A percentile compares a stretch with the other conserved stretches of the same genome.
phyloP scores from a whole-genome alignment of 2,329 filamentous ascomycete genomes.

The Lecanicillium sp. region DNA sequence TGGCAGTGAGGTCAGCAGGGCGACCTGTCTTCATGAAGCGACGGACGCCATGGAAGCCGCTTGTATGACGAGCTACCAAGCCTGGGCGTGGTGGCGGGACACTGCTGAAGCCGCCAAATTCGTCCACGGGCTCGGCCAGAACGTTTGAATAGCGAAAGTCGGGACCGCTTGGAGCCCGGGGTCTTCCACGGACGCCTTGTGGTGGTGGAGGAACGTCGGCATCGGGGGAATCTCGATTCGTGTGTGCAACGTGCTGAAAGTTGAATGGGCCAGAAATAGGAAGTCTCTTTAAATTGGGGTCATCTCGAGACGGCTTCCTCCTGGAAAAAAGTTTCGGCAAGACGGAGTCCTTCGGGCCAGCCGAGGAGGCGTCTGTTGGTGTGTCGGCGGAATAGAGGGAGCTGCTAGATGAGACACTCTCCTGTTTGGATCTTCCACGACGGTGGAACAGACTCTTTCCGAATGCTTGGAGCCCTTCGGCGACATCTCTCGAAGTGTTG shows the following conservation, averaged over 20 bases:
- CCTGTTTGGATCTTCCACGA: slow-evolving; percentile 40
- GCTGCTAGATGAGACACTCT: slow-evolving; percentile 40
- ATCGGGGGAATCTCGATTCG: slow-evolving; percentile 39
- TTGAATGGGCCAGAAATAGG: slow-evolving; percentile 59
- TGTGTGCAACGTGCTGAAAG: slow-evolving; percentile 58
- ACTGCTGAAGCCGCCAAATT: background rate
- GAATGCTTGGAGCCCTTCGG: slow-evolving; percentile 53
- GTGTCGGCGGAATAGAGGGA: slow-evolving; percentile 41
- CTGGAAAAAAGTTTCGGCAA: slow-evolving; percentile 45
- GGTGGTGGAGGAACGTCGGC: slow-evolving; percentile 11
- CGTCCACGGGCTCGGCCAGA: slow-evolving; percentile 2
- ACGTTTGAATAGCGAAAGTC: slow-evolving; percentile 6
- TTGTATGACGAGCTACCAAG: slow-evolving; percentile 6
- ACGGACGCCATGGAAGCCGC: slow-evolving; percentile 7
- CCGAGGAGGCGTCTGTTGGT: slow-evolving; percentile 23
- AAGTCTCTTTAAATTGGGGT: slow-evolving; percentile 29
- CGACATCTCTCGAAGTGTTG: slow-evolving; percentile 44
- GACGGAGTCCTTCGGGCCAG: slow-evolving; percentile 33
- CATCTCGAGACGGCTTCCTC: slow-evolving; percentile 33
- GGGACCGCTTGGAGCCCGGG: slow-evolving; percentile 4
- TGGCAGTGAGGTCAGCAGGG: slow-evolving; percentile 1
- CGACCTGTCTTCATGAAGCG: slow-evolving; percentile 8
- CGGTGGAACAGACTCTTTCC: slow-evolving; percentile 53
- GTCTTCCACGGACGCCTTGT: background rate
- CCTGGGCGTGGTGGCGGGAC: slow-evolving; percentile 2